These are phyloP conservation scores for Aspergillus ustus DNA, from an alignment of 2,329 filamentous ascomycete species.

Conservation along the genomic window DNA sequence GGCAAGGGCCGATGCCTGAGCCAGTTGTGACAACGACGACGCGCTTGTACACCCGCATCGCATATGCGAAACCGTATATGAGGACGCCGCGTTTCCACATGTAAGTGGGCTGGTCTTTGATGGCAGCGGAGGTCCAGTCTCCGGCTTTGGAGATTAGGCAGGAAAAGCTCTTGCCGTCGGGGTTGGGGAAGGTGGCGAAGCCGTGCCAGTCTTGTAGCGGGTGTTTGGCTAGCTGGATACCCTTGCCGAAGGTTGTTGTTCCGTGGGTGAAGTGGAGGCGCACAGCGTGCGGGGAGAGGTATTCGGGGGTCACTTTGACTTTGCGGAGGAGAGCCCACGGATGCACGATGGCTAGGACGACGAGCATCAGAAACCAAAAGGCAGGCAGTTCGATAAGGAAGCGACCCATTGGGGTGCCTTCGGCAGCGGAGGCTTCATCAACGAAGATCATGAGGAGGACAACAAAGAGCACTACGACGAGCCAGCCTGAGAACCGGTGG, in stretches of 20 bases:
- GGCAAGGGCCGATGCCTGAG: constrained; percentile 72
- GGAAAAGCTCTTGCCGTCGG: constrained; percentile 64
- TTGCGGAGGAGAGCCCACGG: constrained; percentile 76
- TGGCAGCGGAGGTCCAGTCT: constrained; percentile 72
- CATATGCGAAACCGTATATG: constrained; percentile 68
- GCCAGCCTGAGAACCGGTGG: constrained; percentile 77
- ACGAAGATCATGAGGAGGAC: constrained; percentile 62
- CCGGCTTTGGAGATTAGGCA: constrained; percentile 73
- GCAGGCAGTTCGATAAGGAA: constrained; percentile 54
- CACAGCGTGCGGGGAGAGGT: constrained; percentile 73
- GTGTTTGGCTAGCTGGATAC: constrained; percentile 63
- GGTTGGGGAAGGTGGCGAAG: constrained; percentile 73
- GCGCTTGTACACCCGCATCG: constrained; percentile 68
- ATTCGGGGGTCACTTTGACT: constrained; percentile 67
- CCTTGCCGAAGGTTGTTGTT: constrained; percentile 61
- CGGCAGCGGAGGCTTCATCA: constrained; percentile 45
- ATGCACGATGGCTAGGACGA: constrained; percentile 68
- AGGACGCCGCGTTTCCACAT: constrained; percentile 73
- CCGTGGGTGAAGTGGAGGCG: constrained; percentile 71
- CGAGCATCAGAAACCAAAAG: constrained; percentile 71
- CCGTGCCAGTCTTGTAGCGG: constrained; percentile 75
- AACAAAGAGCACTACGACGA: constrained; percentile 68
- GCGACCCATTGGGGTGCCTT: constrained; percentile 40
- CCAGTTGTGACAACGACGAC: constrained; percentile 72
- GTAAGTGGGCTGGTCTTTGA: constrained; percentile 63